These are phyloP conservation scores for Camellia oleifera DNA, from an alignment of 179 eudicot species.

Conservation along the genomic window DNA sequence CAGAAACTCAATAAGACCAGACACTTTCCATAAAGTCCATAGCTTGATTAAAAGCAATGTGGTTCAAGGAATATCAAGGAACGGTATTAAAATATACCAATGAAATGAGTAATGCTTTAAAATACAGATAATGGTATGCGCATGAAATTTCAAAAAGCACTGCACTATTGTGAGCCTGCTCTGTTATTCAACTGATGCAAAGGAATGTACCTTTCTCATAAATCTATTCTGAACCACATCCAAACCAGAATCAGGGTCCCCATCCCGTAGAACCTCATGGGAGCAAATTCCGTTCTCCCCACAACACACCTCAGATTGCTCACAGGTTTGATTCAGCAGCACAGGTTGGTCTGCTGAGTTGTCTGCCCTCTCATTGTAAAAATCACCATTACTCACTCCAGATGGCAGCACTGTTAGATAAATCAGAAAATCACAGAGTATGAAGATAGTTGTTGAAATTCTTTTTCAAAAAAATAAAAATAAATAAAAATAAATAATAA, in stretches of 20 bases:
- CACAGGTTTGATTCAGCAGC: conserved; percentile 28
- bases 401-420: conserved; percentile 33
- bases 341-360: conserved; percentile 25
- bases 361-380: conserved; percentile 24
- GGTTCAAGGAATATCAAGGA: neutral
- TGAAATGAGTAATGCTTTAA: neutral
- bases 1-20: neutral
- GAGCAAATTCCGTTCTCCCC: conserved; percentile 79
- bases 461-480: neutral
- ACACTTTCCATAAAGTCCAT: neutral
- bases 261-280: conserved; percentile 82
- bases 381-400: conserved; percentile 25
- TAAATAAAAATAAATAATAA: no score
- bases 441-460: neutral
- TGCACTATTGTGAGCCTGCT: neutral
- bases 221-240: conserved; percentile 34
- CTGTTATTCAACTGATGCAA: no score
- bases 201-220: conserved; percentile 58
- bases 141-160: neutral
- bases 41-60: neutral
- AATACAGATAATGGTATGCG: no score
- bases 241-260: conserved; percentile 37
- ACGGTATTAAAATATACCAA: neutral
- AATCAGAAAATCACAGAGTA: neutral
- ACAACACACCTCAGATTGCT: conserved; percentile 52